phyloP scores from a whole-genome alignment of 768 basidiomycete species.

The Naganishia vaughanmartiniae region DNA sequence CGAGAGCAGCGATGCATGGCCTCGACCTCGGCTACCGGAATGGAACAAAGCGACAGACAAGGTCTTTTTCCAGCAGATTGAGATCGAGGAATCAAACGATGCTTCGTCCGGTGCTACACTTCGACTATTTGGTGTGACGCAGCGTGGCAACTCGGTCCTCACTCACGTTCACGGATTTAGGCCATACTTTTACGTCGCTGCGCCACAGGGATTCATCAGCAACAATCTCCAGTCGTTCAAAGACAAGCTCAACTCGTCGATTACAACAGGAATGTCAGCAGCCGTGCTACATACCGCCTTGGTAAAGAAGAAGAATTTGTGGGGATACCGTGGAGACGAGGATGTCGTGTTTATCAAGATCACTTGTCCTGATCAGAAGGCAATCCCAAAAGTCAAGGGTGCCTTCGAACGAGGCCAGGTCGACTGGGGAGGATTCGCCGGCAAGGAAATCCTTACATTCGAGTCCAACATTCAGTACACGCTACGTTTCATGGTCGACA shows the following conservation, averaged over 20 bases:
- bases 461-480: constrained; percentile 93
- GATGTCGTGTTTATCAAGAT: constrained; percentile 79
- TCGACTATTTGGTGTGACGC: constrained; percentile 86
- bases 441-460: constrained; percentile 64
- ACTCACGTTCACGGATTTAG: constrained; percentile 75
- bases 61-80: constrained; percentile 88
- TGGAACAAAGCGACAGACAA: constrained; percentile 13
- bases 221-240: constrained; percentile 67
- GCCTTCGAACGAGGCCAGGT: constrained; percentile 74
- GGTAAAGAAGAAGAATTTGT: constrained; percentile 68
- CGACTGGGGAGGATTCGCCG: constrained; percentile 63
- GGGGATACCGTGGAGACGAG: constrained; percentile 85
- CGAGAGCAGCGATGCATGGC: constrained; percentile 50
- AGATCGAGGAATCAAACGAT: constrained; percentile 69
- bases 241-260: constrained; percentile 70
- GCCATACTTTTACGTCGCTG: constrained; percentile 89
- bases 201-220: constrained; percentile 75
- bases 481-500: constrained; percentile 96
- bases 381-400: constrained; percentile 87
- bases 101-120: constrained; percentile 57
- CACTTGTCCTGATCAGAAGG: constrained; percentile 68
- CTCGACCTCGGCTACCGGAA: constrained; percentile 38
- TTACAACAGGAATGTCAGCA: constrained; percentile 42
- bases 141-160: constrained; percentile 86
- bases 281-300: constrained; percentile 61